Base-by-base conservation (phyloP, 768 basidiomycete species). In the Cytidiella melzeri region DNA sequence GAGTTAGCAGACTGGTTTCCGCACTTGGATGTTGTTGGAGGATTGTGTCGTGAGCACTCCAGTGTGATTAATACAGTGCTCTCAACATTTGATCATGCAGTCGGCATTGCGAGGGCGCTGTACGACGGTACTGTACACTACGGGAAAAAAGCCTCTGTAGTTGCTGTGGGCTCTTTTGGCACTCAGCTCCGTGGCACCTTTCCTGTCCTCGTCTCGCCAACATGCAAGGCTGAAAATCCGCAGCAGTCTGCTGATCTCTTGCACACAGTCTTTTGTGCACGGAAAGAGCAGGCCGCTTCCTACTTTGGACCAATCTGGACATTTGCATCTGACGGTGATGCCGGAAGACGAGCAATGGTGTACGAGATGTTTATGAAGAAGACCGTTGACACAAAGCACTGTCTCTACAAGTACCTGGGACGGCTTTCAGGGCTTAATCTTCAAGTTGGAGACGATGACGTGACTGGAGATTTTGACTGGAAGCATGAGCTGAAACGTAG, bases 91-190 rank as follows among this genome's bases (percentile, higher is more conserved):
- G 27, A 43, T 7, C 37, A 38, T 6, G 52, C 62, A 3, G 39
- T 47, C 9, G 47, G 49, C 0, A 48, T 61, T 1, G 48, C 46
- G 9, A 12, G 27, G 2, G 65, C 62, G 5, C 53, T 65, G 2
- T 40, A 30, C 0, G 55, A 58, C 1, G 58, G 55, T 0, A 54
- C 42, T 11, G 48, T 66, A 1, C 64, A 67, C 50, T 47, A 66
- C 39, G 66, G 57, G 3, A 44, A 63, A 38, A 66, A 68, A 46
- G 49, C 57, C 5, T 58, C 63, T 44, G 64, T 67, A 1, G 57
- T 55, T 11, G 64, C 64, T 2, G 47, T 64, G 30, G 45, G 57
- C 0, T 52, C 55, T 12, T 48, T 41, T 34, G 55, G 45, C 6
- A 15, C 11, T 21, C 11, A 5, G 1, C n/a, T 51, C 13, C 58